Conservation (phyloP, 2,329 filamentous ascomycete genomes). For the Venturiaceae sp. region DNA sequence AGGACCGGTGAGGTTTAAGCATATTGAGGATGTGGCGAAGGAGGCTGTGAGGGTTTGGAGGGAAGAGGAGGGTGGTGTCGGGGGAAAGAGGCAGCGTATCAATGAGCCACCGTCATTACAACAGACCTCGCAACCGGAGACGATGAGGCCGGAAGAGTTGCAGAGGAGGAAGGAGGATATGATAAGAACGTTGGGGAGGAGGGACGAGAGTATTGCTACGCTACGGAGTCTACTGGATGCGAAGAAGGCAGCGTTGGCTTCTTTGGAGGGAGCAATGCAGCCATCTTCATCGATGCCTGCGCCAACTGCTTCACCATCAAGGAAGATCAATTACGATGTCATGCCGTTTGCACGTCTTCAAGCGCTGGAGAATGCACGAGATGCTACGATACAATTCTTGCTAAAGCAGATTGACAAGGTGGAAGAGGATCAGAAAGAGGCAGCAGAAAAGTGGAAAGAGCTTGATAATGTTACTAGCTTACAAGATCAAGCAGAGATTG, state of each 20-base stretch:
- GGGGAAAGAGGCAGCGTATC: slow-evolving; percentile 23
- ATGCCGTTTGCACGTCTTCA: slow-evolving; percentile 31
- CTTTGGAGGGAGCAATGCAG: slow-evolving; percentile 16
- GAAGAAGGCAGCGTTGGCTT: slow-evolving; percentile 24
- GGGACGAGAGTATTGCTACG: slow-evolving; percentile 38
- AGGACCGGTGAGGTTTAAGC: slow-evolving; percentile 42
- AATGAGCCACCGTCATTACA: background rate
- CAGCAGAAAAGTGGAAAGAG: background rate
- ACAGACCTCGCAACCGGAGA: slow-evolving; percentile 14
- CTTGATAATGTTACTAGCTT: background rate
- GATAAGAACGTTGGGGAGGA: slow-evolving; percentile 30
- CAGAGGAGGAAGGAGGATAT: slow-evolving; percentile 21
- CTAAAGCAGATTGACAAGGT: slow-evolving; percentile 43
- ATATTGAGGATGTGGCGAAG: slow-evolving; percentile 40
- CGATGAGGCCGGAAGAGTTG: slow-evolving; percentile 26
- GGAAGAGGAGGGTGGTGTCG: slow-evolving; percentile 16
- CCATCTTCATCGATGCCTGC: background rate
- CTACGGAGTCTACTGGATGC: slow-evolving; percentile 35
- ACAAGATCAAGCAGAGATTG: background rate
- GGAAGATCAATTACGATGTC: slow-evolving; percentile 25
- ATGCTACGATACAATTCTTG: slow-evolving; percentile 42
- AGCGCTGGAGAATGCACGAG: slow-evolving; percentile 38
- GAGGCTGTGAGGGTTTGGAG: slow-evolving; percentile 36
- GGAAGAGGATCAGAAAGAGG: slow-evolving; percentile 20
- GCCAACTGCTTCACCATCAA: background rate